A percentile compares a stretch with the other conserved stretches of the same genome.
These are phyloP conservation scores for Physcomitrellopsis africana DNA, from an alignment of 225 moss, liverwort and hornwort genomes.

Conservation along the genomic window DNA sequence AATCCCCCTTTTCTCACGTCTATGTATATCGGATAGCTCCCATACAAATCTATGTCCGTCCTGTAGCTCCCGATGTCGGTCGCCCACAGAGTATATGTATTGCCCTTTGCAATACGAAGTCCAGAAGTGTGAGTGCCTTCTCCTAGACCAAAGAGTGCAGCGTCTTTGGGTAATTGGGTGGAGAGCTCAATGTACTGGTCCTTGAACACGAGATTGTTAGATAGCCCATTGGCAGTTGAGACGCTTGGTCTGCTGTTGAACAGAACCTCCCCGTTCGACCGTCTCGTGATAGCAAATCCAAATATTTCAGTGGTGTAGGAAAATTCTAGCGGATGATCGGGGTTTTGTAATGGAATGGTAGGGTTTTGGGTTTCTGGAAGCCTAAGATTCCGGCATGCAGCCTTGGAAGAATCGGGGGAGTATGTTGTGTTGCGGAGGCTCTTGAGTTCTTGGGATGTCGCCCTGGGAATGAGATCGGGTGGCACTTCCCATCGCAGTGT, in stretches of 20 bases:
- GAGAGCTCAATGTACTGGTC: slow-evolving; percentile 88
- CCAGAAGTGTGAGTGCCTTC: slow-evolving; percentile 78
- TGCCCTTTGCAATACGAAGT: slow-evolving; percentile 61
- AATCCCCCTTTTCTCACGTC: slow-evolving; percentile 68
- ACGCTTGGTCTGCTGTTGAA: slow-evolving; percentile 68
- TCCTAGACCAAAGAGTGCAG: slow-evolving; percentile 77
- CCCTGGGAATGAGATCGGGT: slow-evolving; percentile 44
- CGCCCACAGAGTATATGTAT: slow-evolving; percentile 80
- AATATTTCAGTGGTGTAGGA: slow-evolving; percentile 71
- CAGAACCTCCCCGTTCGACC: slow-evolving; percentile 75
- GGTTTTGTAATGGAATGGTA: slow-evolving; percentile 31
- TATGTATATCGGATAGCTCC: slow-evolving; percentile 78
- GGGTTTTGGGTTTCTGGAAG: background rate
- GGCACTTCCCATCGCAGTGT: slow-evolving; percentile 51
- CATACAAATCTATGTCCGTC: slow-evolving; percentile 70
- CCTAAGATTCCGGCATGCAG: slow-evolving; percentile 47
- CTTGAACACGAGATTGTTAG: slow-evolving; percentile 76
- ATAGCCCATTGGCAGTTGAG: slow-evolving; percentile 2
- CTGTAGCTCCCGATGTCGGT: slow-evolving; percentile 67
- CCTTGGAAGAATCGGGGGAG: slow-evolving; percentile 33
- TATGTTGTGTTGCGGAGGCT: slow-evolving; percentile 43
- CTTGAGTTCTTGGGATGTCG: slow-evolving; percentile 38
- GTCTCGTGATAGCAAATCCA: slow-evolving; percentile 73
- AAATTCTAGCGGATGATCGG: slow-evolving; percentile 51
- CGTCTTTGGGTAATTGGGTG: slow-evolving; percentile 57